Base-by-base conservation (phyloP, 176 grass and related monocot genomes). In the Lolium perenne region DNA sequence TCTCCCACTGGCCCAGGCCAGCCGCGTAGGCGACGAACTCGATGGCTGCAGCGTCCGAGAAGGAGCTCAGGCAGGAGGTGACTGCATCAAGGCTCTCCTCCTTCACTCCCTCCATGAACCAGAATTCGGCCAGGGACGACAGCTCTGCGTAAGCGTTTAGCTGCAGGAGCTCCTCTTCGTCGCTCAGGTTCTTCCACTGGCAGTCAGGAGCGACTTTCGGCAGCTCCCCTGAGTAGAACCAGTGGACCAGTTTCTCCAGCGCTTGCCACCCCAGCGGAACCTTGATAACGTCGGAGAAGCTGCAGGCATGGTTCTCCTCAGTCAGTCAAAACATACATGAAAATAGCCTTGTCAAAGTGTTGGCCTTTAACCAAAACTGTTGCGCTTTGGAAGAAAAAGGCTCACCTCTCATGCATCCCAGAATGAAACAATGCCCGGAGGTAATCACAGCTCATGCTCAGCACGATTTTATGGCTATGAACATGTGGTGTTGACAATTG, bases 321-420 rank as follows among this genome's bases (percentile, higher is more conserved):
- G 11, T 21, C 32, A 35, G 32, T 35, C 32, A 35, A 35, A 35
- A 35, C 32, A 35, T 35, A 35, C 32, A 35, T 35, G 32, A 40
- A 66, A 22, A 74, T 61, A 43, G 77, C 2, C 32, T 35, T 35
- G 32, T 35, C 32, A 75, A 32, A 18, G 51, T 20, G 47, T 47
- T 23, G 41, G 45, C 43, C n/a, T 47, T 29, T 35, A 35, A 35
- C 32, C 32, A 35, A 35, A 45, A 10, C 23, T 14, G 21, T 22
- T 48, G 20, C 83, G 8, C 8, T 76, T 83, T 47, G 4, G 69
- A 73, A 68, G 20, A 6, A 64, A 75, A 89, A 73, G 75, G 12
- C 48, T 83, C 59, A 98, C 95, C 95, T 98, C 65, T 98, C 95
- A 13, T 98, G 88, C 96, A 95, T 98, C 57, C 96, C 93, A 16